A percentile compares a stretch with the other conserved stretches of the same genome.
phyloP scores from a whole-genome alignment of 306 rosid genomes.

The Boehmeria nivea region DNA sequence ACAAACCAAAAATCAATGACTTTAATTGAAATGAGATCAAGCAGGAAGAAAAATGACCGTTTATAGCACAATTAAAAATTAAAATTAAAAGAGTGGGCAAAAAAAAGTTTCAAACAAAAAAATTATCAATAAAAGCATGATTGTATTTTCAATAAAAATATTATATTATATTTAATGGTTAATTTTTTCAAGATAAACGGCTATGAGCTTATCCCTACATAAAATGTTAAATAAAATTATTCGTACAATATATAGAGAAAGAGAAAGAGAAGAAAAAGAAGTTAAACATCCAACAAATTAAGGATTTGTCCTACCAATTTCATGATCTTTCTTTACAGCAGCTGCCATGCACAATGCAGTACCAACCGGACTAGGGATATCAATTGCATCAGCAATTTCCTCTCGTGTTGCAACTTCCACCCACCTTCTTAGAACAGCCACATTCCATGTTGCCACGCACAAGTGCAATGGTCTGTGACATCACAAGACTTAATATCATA shows the following conservation, averaged over 20 bases:
- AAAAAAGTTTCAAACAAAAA: no score
- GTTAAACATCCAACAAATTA: neutral
- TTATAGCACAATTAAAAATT: no score
- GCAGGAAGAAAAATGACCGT: no score
- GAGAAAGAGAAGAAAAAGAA: neutral
- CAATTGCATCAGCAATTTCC: slow-evolving; percentile 84
- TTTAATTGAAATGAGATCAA: no score
- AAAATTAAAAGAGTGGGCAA: no score
- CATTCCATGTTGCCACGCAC: slow-evolving; percentile 95
- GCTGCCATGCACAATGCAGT: slow-evolving; percentile 98
- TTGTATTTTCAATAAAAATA: no score
- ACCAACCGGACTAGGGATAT: slow-evolving; percentile 72
- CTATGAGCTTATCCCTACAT: neutral
- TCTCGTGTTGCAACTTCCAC: slow-evolving; percentile 75
- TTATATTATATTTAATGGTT: no score
- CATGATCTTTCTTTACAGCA: slow-evolving; percentile 90
- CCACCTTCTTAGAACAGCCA: slow-evolving; percentile 92
- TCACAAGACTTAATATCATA: slow-evolving; percentile 23
- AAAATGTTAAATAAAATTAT: neutral
- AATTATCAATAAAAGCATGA: no score
- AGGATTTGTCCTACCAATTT: slow-evolving; percentile 54
- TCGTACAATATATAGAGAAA: neutral
- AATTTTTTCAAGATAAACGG: no score
- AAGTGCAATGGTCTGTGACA: slow-evolving; percentile 82
- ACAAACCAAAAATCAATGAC: no score